Conservation (phyloP, 2,329 filamentous ascomycete species). For the Fonsecaea pugnacius region DNA sequence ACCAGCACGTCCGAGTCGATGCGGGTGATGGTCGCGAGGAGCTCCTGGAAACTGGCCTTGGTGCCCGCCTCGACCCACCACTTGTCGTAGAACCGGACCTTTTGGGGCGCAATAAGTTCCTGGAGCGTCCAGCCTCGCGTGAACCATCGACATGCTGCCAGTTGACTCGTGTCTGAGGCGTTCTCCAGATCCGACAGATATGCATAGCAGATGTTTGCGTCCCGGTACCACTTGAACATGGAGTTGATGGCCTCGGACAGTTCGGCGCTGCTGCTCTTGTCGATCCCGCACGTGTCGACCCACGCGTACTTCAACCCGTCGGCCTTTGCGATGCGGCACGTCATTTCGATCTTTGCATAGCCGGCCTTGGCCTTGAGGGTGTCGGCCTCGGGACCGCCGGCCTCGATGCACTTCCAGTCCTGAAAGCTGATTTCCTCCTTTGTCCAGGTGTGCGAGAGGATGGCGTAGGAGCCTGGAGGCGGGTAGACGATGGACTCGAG, state of each 20-base stretch:
- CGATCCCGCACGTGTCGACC: slow-evolving; percentile 38
- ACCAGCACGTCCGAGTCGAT: slow-evolving; percentile 3
- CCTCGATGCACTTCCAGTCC: slow-evolving; percentile 9
- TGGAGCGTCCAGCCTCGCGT: slow-evolving; percentile 33
- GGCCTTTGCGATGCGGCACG: slow-evolving; percentile 7
- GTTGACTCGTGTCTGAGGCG: neutral
- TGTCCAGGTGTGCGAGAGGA: slow-evolving; percentile 33
- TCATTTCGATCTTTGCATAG: slow-evolving; percentile 9
- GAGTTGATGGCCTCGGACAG: slow-evolving; percentile 33
- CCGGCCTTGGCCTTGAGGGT: neutral
- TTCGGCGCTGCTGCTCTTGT: slow-evolving; percentile 36
- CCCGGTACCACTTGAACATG: slow-evolving; percentile 30
- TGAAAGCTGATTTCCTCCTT: slow-evolving; percentile 28
- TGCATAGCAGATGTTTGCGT: slow-evolving; percentile 30
- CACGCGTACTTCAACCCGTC: slow-evolving; percentile 32
- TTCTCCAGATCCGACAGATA: slow-evolving; percentile 26
- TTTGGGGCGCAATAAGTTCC: slow-evolving; percentile 30
- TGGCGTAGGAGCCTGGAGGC: slow-evolving; percentile 23
- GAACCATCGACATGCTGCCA: slow-evolving; percentile 26
- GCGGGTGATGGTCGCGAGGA: neutral
- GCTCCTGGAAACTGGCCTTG: neutral
- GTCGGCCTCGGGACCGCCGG: neutral
- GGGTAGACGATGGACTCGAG: slow-evolving; percentile 5
- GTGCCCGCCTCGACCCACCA: slow-evolving; percentile 10
- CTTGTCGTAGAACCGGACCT: slow-evolving; percentile 29